Evolutionary conservation across 2,329 filamentous ascomycete species (phyloP), one percentile per base, ranked within the genome.

Genomic region (Emergomyces pasteurianus): DNA sequence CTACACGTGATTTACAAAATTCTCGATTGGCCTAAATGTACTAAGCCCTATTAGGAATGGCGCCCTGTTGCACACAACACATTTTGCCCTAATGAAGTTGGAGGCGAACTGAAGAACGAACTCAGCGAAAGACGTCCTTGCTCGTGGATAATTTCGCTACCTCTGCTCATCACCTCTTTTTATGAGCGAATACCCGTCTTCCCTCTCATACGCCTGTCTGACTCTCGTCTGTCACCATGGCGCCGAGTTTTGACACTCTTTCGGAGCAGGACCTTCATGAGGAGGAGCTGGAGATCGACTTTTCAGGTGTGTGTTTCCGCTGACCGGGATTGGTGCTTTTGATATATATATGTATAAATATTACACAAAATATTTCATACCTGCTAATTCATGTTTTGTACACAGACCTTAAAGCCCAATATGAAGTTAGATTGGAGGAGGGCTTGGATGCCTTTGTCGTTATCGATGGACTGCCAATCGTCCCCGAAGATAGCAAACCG

Each of bases 401-500:
- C 62, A 61, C 65, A 82, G 92, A 99, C 78, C 83, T 99, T 68
- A 85, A 87, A 74, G 92, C 95, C 75, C 90, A 95, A 77, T 96
- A 92, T 74, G 91, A 97, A 78, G 92, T 97, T 65, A 90, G 92
- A 74, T 82, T 97, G 66, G 94, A 99, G 75, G 90, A 95, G 76
- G 94, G 94, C 62, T 88, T 96, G 70, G 94, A 99, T 74, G 88
- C 91, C 65, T 99, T 99, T 72, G 89, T 99, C 66, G 92, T 97
- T 64, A 84, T 97, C 73, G 94, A 99, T 76, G 94, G 94, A 67
- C 85, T 99, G 50, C 94, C 94, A 66, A 80, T 88, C 65, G 92
- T 99, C 66, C 90, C 81, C 62, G 90, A 92, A 75, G 92, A 94
- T 57, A 92, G 89, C 80, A 92, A 91, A 80, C 85, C 89, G 63